Conservation (phyloP, 140 eudicot genomes). For the Erigeron philadelphicus region DNA sequence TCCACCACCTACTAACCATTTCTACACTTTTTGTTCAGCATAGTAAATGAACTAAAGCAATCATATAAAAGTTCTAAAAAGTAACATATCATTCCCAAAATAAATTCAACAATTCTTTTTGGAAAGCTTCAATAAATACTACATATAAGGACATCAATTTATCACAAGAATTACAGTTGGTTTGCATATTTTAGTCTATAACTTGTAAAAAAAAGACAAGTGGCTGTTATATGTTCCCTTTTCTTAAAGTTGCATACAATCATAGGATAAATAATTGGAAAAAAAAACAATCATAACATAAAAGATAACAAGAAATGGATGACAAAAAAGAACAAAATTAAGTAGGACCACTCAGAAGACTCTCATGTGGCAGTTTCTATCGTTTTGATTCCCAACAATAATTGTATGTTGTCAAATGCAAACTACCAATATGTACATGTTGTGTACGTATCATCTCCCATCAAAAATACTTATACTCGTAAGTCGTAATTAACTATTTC, state of each 20-base stretch:
- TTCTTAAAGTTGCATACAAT: constrained; percentile 20
- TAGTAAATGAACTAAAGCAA: constrained; percentile 24
- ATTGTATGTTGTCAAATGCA: constrained; percentile 35
- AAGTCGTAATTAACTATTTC: background rate
- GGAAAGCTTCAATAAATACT: constrained; percentile 7
- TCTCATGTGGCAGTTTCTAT: constrained; percentile 46
- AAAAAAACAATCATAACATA: constrained; percentile 19
- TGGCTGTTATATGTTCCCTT: constrained; percentile 20
- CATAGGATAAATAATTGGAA: constrained; percentile 17
- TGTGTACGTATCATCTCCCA: background rate
- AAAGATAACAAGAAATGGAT: constrained; percentile 37
- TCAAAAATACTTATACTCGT: constrained; percentile 1
- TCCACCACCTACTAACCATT: constrained; percentile 26
- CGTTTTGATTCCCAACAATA: constrained; percentile 43
- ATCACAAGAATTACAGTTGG: constrained; percentile 23
- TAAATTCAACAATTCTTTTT: constrained; percentile 7
- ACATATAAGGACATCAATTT: constrained; percentile 22
- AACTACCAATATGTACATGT: constrained; percentile 27
- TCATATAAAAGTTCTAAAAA: constrained; percentile 21
- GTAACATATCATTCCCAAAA: constrained; percentile 11
- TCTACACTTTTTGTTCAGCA: constrained; percentile 13
- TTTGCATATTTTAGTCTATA: constrained; percentile 13
- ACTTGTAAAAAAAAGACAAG: constrained; percentile 16
- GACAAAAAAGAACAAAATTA: constrained; percentile 29
- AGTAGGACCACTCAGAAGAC: constrained; percentile 45